Evolutionary conservation across 75 land plant genomes (phyloP).

Genomic region (Ceratopteris richardii): DNA sequence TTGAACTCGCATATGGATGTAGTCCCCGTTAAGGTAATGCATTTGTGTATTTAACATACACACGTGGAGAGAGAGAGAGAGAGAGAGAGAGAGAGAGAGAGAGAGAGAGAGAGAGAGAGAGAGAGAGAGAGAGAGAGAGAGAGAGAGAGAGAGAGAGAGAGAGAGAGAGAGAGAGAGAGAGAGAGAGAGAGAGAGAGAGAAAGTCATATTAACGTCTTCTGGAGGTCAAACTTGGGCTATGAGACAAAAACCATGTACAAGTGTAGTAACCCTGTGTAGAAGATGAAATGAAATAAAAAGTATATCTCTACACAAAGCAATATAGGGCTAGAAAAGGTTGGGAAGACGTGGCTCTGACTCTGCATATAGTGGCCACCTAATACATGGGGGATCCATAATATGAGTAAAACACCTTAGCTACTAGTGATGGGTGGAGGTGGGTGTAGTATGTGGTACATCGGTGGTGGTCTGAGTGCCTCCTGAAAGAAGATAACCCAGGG

Average conservation of each 20-base stretch:
- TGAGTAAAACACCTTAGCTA: too few species aligned
- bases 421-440: too few species aligned
- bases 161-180: conserved; percentile 26
- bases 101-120: background rate
- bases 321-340: too few species aligned
- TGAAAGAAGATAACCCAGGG: too few species aligned
- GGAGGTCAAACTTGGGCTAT: conserved; percentile 18
- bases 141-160: conserved; percentile 3
- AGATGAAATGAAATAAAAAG: too few species aligned
- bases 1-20: conserved; percentile 95
- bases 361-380: too few species aligned
- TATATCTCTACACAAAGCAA: too few species aligned
- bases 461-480: conserved; percentile 22
- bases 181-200: conserved; percentile 6
- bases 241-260: conserved; percentile 7
- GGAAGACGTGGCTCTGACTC: too few species aligned
- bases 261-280: conserved; percentile 16
- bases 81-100: conserved; percentile 8
- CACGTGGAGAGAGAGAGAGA: conserved; percentile 14
- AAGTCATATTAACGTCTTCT: conserved; percentile 9
- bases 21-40: conserved; percentile 53
- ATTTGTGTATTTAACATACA: conserved; percentile 10
- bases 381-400: too few species aligned
- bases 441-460: too few species aligned
- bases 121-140: background rate